Percentiles rank a stretch among this genome's conserved stretches.
Evolutionary conservation across 2,329 filamentous ascomycete species (phyloP).

Genomic region (Penicillium sp.): DNA sequence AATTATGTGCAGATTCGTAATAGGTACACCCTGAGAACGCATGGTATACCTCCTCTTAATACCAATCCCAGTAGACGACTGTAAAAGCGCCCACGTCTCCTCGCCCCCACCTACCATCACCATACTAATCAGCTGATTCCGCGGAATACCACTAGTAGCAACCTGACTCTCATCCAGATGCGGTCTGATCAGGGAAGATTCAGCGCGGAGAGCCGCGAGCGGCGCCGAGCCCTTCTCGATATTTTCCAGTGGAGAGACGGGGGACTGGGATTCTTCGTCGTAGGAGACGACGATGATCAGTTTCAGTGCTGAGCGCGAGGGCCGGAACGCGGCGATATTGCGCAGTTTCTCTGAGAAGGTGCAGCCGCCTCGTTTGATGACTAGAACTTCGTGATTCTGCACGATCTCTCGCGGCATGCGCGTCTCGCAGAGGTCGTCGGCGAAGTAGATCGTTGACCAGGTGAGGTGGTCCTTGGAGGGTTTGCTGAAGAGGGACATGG

Average conservation of each 20-base stretch:
- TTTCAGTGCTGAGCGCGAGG: slow-evolving; percentile 66
- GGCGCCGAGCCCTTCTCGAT: slow-evolving; percentile 29
- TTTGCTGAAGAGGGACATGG: slow-evolving; percentile 39
- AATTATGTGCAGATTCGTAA: slow-evolving; percentile 76
- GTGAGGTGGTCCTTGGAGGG: slow-evolving; percentile 56
- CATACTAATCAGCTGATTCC: slow-evolving; percentile 77
- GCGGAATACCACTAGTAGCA: slow-evolving; percentile 69
- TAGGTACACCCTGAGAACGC: slow-evolving; percentile 76
- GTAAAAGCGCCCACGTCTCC: slow-evolving; percentile 67
- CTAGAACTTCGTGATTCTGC: slow-evolving; percentile 71
- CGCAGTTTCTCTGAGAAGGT: slow-evolving; percentile 80
- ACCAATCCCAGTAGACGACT: slow-evolving; percentile 68
- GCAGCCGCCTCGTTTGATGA: slow-evolving; percentile 82
- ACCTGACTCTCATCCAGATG: slow-evolving; percentile 75
- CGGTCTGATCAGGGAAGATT: slow-evolving; percentile 61
- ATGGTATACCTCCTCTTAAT: slow-evolving; percentile 79
- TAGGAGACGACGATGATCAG: slow-evolving; percentile 78
- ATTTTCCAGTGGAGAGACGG: slow-evolving; percentile 1
- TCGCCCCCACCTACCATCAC: slow-evolving; percentile 78
- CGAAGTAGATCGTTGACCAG: slow-evolving; percentile 74
- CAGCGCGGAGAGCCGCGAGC: slow-evolving; percentile 45
- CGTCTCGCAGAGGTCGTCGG: slow-evolving; percentile 67
- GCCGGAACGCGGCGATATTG: slow-evolving; percentile 79
- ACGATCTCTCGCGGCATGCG: slow-evolving; percentile 58
- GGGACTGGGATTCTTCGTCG: slow-evolving; percentile 49